phyloP scores from a whole-genome alignment of 208 protist species.

The Novymonas esmeraldas region DNA sequence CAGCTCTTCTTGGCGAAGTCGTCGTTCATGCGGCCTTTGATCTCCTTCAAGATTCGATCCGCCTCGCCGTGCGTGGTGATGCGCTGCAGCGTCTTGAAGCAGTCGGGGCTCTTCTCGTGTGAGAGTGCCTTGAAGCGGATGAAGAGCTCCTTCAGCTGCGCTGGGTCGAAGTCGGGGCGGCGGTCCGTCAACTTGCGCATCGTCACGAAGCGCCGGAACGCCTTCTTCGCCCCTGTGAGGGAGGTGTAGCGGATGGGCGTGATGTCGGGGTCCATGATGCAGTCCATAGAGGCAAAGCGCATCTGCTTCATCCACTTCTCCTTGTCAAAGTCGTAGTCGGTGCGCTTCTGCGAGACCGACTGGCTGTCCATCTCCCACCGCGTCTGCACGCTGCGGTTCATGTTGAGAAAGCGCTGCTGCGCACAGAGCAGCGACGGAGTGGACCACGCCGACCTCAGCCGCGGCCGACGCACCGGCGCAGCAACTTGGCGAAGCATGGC shows the following conservation, averaged over 20 bases:
- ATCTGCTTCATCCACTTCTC: constrained; percentile 94
- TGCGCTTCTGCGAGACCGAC: constrained; percentile 69
- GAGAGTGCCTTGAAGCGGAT: constrained; percentile 74
- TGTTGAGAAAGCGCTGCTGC: constrained; percentile 71
- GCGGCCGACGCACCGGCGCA: background rate
- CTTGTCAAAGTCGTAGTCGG: constrained; percentile 93
- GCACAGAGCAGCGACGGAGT: background rate
- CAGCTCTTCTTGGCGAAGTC: constrained; percentile 90
- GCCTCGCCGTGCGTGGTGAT: constrained; percentile 90
- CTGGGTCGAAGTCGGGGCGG: constrained; percentile 78
- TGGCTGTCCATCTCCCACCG: constrained; percentile 80
- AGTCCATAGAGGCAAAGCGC: constrained; percentile 92
- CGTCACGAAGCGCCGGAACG: constrained; percentile 83
- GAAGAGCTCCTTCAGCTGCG: constrained; percentile 75
- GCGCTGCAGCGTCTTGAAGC: constrained; percentile 72
- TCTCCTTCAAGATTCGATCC: constrained; percentile 81
- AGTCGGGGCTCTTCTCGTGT: constrained; percentile 61
- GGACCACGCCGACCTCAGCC: background rate
- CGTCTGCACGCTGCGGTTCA: constrained; percentile 89
- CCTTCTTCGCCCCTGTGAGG: constrained; percentile 66
- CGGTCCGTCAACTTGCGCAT: constrained; percentile 89
- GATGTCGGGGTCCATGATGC: constrained; percentile 92
- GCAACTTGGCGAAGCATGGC: constrained; percentile 28
- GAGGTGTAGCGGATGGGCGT: constrained; percentile 84
- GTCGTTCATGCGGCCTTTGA: constrained; percentile 76